phyloP scores from a whole-genome alignment of 768 basidiomycete species.

The Glaciozyma martinii region DNA sequence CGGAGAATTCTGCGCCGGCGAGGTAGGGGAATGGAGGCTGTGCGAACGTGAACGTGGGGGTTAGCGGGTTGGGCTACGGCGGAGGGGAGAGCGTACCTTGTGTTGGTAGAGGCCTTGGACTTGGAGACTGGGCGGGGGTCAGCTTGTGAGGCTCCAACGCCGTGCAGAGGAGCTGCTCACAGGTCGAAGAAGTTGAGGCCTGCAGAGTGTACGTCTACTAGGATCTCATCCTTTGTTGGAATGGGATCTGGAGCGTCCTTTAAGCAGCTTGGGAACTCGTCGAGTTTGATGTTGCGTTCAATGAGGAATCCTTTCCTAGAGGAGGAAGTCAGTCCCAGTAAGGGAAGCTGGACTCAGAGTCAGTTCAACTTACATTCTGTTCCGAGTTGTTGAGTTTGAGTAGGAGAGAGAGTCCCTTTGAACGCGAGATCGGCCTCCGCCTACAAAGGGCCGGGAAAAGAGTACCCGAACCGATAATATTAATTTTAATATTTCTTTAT shows the following conservation, averaged over 20 bases:
- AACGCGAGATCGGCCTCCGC: too few relatives aligned
- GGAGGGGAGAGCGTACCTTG: slow-evolving; percentile 40
- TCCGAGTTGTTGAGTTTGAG: too few relatives aligned
- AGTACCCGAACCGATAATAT: too few relatives aligned
- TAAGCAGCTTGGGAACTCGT: slow-evolving; percentile 45
- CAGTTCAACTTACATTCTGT: too few relatives aligned
- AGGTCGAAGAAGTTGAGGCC: slow-evolving; percentile 60
- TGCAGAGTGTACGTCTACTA: slow-evolving; percentile 64
- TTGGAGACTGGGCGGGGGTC: slow-evolving; percentile 29
- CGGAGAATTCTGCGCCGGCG: slow-evolving; percentile 69
- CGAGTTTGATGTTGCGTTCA: slow-evolving; percentile 58
- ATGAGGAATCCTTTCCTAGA: slow-evolving; percentile 39
- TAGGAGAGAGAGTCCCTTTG: too few relatives aligned
- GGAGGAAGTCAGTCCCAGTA: too few relatives aligned
- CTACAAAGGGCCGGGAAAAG: too few relatives aligned
- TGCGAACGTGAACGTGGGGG: too few relatives aligned
- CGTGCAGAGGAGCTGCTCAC: neutral
- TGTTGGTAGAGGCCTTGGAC: slow-evolving; percentile 76
- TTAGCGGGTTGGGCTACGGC: too few relatives aligned
- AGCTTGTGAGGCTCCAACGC: slow-evolving; percentile 4
- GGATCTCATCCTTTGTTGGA: slow-evolving; percentile 49
- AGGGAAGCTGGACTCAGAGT: too few relatives aligned
- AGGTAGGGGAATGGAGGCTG: slow-evolving; percentile 69
- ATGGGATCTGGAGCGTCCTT: slow-evolving; percentile 53
- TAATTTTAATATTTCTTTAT: too few relatives aligned